Percentiles rank a stretch among this genome's conserved stretches.
phyloP scores from a whole-genome alignment of 1,284 basidiomycete species.

The Tylopilus orsonianus region DNA sequence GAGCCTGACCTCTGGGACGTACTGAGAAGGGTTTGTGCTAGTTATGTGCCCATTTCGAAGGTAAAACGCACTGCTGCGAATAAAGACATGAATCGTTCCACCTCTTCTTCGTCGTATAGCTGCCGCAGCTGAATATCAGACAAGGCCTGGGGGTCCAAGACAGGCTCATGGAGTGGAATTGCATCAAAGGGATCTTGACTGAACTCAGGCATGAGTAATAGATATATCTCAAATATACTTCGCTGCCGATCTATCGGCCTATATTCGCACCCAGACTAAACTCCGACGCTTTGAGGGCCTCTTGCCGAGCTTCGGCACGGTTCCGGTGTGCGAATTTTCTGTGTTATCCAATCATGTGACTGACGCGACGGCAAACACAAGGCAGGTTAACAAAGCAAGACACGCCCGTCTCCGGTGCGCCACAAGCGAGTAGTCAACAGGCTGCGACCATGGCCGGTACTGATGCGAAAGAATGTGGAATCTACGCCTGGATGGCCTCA shows the following conservation, averaged over 20 bases:
- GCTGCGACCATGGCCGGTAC: slow-evolving; percentile 14
- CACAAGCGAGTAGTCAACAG: not conserved
- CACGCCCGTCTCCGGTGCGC: too few species aligned
- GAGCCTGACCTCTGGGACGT: slow-evolving; percentile 58
- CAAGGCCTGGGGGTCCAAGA: slow-evolving; percentile 13
- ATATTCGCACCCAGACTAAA: too few species aligned
- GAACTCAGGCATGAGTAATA: slow-evolving; percentile 17
- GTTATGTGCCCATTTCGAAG: not conserved
- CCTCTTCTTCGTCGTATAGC: slow-evolving; percentile 62
- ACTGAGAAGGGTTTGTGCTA: slow-evolving; percentile 35
- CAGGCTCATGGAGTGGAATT: slow-evolving; percentile 1
- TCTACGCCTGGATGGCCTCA: slow-evolving; percentile 63
- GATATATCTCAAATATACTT: too few species aligned
- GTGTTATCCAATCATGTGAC: slow-evolving; percentile 29
- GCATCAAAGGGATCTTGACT: not conserved
- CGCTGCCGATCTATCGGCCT: too few species aligned
- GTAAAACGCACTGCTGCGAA: slow-evolving; percentile 51
- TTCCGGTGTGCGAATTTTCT: too few species aligned
- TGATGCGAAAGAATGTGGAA: slow-evolving; percentile 29
- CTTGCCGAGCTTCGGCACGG: too few species aligned
- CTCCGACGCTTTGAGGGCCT: too few species aligned
- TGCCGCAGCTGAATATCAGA: slow-evolving; percentile 48
- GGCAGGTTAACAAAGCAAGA: too few species aligned
- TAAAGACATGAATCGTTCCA: slow-evolving; percentile 53
- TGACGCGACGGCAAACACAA: too few species aligned